A percentile compares a stretch with the other conserved stretches of the same genome.
Evolutionary conservation across 768 basidiomycete species (phyloP).

Genomic region (Boletus pseudopeckii): DNA sequence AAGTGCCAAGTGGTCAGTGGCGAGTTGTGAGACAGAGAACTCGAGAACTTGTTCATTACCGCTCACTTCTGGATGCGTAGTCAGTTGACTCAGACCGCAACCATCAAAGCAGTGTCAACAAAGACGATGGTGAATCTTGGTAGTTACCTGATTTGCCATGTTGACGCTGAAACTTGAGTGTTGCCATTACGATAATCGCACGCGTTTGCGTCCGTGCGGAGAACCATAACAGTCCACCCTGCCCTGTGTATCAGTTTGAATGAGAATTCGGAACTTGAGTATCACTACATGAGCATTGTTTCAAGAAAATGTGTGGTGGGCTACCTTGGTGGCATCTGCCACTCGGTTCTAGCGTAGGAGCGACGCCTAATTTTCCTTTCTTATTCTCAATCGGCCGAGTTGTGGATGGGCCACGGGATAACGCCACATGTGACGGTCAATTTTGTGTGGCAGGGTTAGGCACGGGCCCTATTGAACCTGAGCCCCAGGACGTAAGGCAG

Average conservation of each 20-base stretch:
- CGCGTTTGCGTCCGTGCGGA: not conserved
- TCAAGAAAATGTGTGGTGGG: not conserved
- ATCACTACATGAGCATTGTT: not conserved
- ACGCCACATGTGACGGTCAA: not conserved
- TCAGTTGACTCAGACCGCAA: too few relatives aligned
- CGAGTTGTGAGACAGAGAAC: constrained; percentile 2
- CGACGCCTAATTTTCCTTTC: not conserved
- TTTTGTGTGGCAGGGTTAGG: not conserved
- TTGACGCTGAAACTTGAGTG: constrained; percentile 9
- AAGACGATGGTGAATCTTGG: not conserved
- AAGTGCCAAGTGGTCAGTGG: not conserved
- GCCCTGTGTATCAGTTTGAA: not conserved
- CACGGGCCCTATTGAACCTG: not conserved
- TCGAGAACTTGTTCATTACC: not conserved
- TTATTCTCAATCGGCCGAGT: not conserved
- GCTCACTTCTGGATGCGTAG: not conserved
- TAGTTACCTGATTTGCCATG: not conserved
- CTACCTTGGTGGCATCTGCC: not conserved
- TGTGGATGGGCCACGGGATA: not conserved
- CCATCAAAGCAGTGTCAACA: not conserved
- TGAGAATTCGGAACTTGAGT: not conserved
- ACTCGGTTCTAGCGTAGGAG: too few relatives aligned
- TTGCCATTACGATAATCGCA: constrained; percentile 10
- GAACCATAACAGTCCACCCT: not conserved
- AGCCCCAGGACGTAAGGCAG: not conserved